Conservation (phyloP, 2,329 filamentous ascomycete species). For the Trichoderma sp. region DNA sequence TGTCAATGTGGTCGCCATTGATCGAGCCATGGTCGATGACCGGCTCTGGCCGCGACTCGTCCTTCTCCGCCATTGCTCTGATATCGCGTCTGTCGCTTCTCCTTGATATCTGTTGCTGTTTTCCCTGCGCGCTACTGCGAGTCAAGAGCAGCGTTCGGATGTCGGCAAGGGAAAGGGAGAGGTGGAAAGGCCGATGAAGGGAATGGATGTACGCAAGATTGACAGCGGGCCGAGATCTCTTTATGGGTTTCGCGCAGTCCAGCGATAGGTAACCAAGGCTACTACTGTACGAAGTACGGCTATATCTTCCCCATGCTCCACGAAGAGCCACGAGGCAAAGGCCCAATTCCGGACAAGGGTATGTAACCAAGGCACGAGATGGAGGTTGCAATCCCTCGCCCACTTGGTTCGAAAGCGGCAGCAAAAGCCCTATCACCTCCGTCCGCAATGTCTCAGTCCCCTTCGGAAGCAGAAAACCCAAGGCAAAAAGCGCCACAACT, state of each 20-base stretch:
- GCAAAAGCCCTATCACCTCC: background rate
- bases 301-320: background rate
- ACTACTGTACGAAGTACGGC: background rate
- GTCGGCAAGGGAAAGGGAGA: background rate
- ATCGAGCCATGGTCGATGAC: slow-evolving; percentile 19
- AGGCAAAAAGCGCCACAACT: background rate
- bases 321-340: slow-evolving; percentile 5
- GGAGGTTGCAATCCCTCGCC: background rate
- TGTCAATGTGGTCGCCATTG: slow-evolving; percentile 22
- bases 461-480: background rate
- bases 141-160: background rate
- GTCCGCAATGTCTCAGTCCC: background rate
- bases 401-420: background rate
- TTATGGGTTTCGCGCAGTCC: slow-evolving; percentile 6
- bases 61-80: slow-evolving; percentile 13
- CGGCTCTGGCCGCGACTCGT: slow-evolving; percentile 11
- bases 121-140: background rate
- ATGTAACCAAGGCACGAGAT: slow-evolving; percentile 1
- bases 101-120: background rate
- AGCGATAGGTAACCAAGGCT: background rate
- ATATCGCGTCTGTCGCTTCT: background rate
- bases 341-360: background rate
- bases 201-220: background rate
- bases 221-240: slow-evolving; percentile 9
- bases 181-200: background rate